Conservation (phyloP, 306 rosid genomes). For the Vigna reflexopilosa region DNA sequence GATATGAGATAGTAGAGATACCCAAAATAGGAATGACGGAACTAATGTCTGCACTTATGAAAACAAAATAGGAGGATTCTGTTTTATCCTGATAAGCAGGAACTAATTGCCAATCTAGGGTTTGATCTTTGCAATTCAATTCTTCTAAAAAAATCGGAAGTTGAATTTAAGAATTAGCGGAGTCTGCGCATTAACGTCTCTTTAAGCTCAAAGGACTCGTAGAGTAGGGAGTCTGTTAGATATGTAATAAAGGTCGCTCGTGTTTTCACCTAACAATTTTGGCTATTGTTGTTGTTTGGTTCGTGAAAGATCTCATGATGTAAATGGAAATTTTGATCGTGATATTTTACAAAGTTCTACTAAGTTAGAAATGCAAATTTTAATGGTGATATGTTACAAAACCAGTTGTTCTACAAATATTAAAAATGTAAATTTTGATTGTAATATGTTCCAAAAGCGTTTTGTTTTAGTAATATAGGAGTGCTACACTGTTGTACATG, state of each 20-base stretch:
- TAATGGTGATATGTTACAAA: no score
- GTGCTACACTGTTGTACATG: background rate
- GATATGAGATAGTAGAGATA: background rate
- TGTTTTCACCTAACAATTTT: background rate
- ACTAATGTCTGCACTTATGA: background rate
- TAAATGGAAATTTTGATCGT: no score
- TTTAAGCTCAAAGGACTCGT: background rate
- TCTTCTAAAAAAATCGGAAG: background rate
- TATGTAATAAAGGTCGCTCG: background rate
- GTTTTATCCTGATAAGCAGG: background rate
- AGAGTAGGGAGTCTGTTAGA: background rate
- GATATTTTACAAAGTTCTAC: no score
- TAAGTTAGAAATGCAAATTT: no score
- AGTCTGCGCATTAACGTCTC: background rate
- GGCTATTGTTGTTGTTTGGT: background rate
- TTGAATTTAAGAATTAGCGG: background rate
- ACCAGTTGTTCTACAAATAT: no score
- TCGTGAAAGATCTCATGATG: background rate
- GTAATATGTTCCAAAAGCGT: background rate
- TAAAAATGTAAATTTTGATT: conserved; percentile 5
- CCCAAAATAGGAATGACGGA: background rate
- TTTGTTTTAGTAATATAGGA: conserved; percentile 14
- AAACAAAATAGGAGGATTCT: conserved; percentile 17
- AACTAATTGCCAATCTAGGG: background rate
- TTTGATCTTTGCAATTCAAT: background rate